phyloP scores from a whole-genome alignment of 768 basidiomycete genomes.

The Megacollybia marginata region DNA sequence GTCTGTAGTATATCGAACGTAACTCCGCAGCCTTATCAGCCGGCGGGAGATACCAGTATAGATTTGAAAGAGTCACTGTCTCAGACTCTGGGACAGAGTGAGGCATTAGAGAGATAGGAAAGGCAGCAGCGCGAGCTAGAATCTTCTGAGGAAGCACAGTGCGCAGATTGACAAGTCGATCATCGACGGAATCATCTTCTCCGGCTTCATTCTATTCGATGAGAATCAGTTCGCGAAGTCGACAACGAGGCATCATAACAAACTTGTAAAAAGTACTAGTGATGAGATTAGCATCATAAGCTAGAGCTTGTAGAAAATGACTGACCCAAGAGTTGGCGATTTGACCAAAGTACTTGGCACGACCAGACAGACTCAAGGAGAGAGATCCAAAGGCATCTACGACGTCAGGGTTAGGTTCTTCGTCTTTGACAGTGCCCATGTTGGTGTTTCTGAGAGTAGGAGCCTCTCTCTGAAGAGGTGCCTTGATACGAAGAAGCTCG shows the following conservation, averaged over 20 bases:
- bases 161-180: conserved; percentile 41
- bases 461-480: conserved; percentile 66
- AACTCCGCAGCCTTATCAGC: conserved; percentile 53
- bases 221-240: conserved; percentile 4
- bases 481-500: conserved; percentile 69
- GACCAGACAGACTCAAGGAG: conserved; percentile 65
- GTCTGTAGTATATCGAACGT: conserved; percentile 51
- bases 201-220: conserved; percentile 50
- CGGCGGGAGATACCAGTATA: conserved; percentile 67
- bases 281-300: conserved; percentile 7
- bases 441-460: conserved; percentile 30
- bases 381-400: conserved; percentile 77
- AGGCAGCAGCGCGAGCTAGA: conserved; percentile 53
- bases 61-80: conserved; percentile 42
- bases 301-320: conserved; percentile 1
- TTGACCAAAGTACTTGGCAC: conserved; percentile 70
- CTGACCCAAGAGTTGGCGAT: conserved; percentile 74
- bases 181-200: conserved; percentile 47
- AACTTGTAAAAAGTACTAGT: conserved; percentile 71
- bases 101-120: conserved; percentile 45
- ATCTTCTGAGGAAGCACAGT: conserved; percentile 56
- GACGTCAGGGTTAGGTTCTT: conserved; percentile 57
- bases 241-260: conserved; percentile 1
- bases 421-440: conserved; percentile 42
- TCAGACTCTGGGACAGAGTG: conserved; percentile 30